A percentile compares a stretch with the other conserved stretches of the same genome.
These are phyloP conservation scores for Neurospora discreta DNA, from an alignment of 495 filamentous ascomycete genomes.

Conservation along the genomic window DNA sequence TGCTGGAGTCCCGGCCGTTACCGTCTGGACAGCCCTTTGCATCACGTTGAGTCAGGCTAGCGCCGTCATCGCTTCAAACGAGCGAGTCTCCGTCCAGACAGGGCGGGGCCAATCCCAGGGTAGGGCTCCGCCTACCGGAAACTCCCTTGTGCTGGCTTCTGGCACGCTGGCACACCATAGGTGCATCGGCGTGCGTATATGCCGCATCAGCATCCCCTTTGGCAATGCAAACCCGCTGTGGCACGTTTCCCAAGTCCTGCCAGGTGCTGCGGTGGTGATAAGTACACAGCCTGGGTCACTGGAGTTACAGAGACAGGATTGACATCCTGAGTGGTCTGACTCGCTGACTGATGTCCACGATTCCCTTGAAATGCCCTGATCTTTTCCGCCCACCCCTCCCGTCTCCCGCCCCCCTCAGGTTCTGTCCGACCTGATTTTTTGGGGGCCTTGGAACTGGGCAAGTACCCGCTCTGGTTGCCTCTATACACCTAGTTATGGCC, in stretches of 20 bases:
- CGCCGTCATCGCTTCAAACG: slow-evolving; percentile 15
- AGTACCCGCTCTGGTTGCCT: slow-evolving; percentile 3
- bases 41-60: slow-evolving; percentile 15
- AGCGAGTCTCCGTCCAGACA: slow-evolving; percentile 6
- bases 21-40: neutral
- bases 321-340: slow-evolving; percentile 22
- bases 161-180: slow-evolving; percentile 9
- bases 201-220: slow-evolving; percentile 19
- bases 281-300: slow-evolving; percentile 2
- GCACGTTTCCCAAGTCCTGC: slow-evolving; percentile 9
- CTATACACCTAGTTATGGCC: neutral
- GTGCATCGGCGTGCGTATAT: slow-evolving; percentile 19
- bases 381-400: slow-evolving; percentile 13
- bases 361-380: neutral
- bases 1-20: neutral
- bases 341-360: slow-evolving; percentile 19
- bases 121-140: slow-evolving; percentile 16
- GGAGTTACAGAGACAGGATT: slow-evolving; percentile 10
- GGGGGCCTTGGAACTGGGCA: slow-evolving; percentile 12
- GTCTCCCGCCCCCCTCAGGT: slow-evolving; percentile 3
- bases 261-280: slow-evolving; percentile 9
- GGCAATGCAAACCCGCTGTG: slow-evolving; percentile 20
- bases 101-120: slow-evolving; percentile 5
- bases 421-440: slow-evolving; percentile 12
- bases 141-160: slow-evolving; percentile 5